These are phyloP conservation scores for Rhizopogon vinicolor DNA, from an alignment of 768 basidiomycete genomes.

Conservation along the genomic window DNA sequence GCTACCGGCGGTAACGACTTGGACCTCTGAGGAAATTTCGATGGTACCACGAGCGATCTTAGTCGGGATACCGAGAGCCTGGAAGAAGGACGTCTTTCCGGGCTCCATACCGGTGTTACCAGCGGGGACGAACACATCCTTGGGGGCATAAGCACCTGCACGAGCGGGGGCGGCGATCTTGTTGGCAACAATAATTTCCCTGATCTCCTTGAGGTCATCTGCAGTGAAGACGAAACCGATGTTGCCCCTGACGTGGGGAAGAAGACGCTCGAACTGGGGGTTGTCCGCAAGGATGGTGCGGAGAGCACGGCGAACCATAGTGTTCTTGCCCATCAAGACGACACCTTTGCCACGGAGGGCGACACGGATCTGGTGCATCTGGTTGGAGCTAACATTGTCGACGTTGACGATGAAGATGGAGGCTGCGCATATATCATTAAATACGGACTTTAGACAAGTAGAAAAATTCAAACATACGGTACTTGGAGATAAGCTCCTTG, in stretches of 20 bases:
- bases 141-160: conserved; percentile 93
- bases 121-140: conserved; percentile 87
- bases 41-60: conserved; percentile 99
- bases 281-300: conserved; percentile 84
- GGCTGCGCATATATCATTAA: conserved; percentile 42
- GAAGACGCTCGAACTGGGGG: conserved; percentile 95
- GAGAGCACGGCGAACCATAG: conserved; percentile 98
- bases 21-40: conserved; percentile 96
- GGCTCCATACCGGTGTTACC: conserved; percentile 99
- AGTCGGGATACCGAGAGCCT: conserved; percentile 98
- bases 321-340: conserved; percentile 99
- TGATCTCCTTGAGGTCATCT: conserved; percentile 89
- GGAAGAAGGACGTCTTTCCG: conserved; percentile 99
- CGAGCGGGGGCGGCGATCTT: conserved; percentile 98
- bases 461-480: conserved; percentile 55
- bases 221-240: conserved; percentile 98
- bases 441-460: not conserved
- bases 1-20: conserved; percentile 88
- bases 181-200: conserved; percentile 91
- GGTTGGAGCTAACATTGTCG: conserved; percentile 99
- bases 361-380: conserved; percentile 97
- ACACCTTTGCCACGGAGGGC: conserved; percentile 95
- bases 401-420: conserved; percentile 99
- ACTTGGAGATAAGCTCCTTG: conserved; percentile 86
- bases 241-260: conserved; percentile 95